Evolutionary conservation across 192 early-diverging fungal genomes (phyloP), one percentile per base, ranked within the genome.

Genomic region (Phycomyces nitens): DNA sequence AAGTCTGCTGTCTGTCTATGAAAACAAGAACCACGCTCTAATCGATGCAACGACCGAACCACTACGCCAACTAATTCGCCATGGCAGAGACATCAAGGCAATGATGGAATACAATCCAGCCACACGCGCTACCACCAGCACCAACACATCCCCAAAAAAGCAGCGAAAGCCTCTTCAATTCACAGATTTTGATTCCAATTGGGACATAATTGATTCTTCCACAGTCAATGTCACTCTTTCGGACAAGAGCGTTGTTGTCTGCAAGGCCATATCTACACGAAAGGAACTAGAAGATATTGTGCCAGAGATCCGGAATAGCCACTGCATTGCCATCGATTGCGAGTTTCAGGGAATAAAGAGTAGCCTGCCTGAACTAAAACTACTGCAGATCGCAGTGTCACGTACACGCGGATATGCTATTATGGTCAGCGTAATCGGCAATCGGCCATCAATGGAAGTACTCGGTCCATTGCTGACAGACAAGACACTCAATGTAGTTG

Each of bases 311-410:
- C 15, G 43, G 5, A 12, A 44, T 0, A 23, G 52, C 8, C 16
- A 50, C 2, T 22, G 50, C 16, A 58, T 73, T 42, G 60, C 64
- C 16, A 0, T 75, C 8, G 73, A 75, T 52, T 75, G 73, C 38
- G 73, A 75, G 41, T 75, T 75, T 15, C 39, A 66, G 49, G 39
- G 53, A 15, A 34, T 43, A 8, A 70, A 70, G 18, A 66, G 70
- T 8, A 56, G 20, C 1, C 2, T 10, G 1, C 66, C 73, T 20
- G 43, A 53, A 47, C 55, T 75, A 10, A 70, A 75, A 23, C 15
- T 69, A n/a, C 24, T 75, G 14, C 73, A 75, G 39, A 16, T 75
- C 1, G 73, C 59, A 9, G 55, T 60, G 7, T 75, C 73, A 11
- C 38, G 29, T 0, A 44, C 38, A 0, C 38, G 41, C 20, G 73